Percentiles rank a stretch among this genome's conserved stretches.
Conservation (phyloP, 768 basidiomycete genomes). For the Suillus placidus region DNA sequence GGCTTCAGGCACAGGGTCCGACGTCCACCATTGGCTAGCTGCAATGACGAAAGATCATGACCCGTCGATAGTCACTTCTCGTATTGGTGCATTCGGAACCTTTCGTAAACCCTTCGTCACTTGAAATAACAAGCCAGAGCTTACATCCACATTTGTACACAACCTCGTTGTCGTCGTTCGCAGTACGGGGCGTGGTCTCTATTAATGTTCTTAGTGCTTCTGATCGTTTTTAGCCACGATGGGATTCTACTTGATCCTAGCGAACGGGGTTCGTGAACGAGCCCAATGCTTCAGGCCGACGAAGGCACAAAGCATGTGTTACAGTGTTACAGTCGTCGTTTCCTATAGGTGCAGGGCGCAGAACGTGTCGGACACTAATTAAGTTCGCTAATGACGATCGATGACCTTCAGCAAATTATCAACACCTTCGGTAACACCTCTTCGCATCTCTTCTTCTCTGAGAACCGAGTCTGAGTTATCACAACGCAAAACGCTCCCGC, state of each 20-base stretch:
- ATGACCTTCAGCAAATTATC: conserved; percentile 7
- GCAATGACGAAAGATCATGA: not conserved
- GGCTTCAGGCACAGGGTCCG: not conserved
- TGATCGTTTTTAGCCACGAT: not conserved
- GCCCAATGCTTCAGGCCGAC: not conserved
- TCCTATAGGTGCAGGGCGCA: not conserved
- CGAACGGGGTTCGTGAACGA: not conserved
- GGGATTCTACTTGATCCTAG: not conserved
- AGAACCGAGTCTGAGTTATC: conserved; percentile 14
- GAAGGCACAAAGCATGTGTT: too few relatives aligned
- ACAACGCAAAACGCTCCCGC: conserved; percentile 1
- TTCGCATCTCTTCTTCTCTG: conserved; percentile 75
- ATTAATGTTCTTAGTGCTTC: not conserved
- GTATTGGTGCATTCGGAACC: not conserved
- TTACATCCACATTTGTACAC: not conserved
- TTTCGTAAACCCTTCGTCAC: not conserved
- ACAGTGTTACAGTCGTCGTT: not conserved
- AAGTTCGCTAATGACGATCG: not conserved
- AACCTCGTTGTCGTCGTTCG: not conserved
- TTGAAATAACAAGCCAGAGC: not conserved
- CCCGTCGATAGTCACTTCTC: not conserved
- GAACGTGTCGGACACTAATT: not conserved
- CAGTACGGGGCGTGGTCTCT: not conserved
- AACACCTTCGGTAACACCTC: conserved; percentile 60
- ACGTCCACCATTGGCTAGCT: not conserved